Conservation (phyloP, 805 yeast genomes). For the Lachancea lanzarotensis region DNA sequence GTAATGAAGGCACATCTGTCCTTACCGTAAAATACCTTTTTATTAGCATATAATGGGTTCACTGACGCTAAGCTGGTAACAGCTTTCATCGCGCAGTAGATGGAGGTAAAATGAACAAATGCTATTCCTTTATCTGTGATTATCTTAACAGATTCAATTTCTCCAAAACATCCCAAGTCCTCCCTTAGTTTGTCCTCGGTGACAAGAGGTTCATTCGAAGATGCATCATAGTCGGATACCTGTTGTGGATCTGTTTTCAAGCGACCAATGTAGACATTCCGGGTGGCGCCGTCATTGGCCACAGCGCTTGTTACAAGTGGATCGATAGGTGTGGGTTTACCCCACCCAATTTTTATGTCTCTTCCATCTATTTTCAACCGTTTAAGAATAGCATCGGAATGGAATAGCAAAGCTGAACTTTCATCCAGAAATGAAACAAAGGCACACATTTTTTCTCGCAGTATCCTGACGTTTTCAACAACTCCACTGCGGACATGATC, state of each 20-base stretch:
- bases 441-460: constrained; percentile 86
- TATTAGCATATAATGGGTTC: constrained; percentile 61
- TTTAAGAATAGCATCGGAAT: constrained; percentile 85
- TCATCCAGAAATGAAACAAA: constrained; percentile 85
- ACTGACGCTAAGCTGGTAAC: constrained; percentile 65
- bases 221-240: constrained; percentile 14
- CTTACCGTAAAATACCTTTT: constrained; percentile 84
- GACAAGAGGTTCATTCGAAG: constrained; percentile 12
- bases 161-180: constrained; percentile 70
- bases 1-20: constrained; percentile 94
- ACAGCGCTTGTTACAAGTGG: constrained; percentile 73
- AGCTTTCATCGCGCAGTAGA: constrained; percentile 77
- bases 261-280: constrained; percentile 87
- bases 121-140: constrained; percentile 78
- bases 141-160: constrained; percentile 77
- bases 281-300: constrained; percentile 80
- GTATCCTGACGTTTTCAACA: constrained; percentile 67
- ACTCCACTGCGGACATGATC: constrained; percentile 90
- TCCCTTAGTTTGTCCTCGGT: constrained; percentile 59
- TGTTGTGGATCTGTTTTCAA: constrained; percentile 45
- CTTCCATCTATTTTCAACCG: constrained; percentile 72
- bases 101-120: constrained; percentile 83
- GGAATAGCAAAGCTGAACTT: constrained; percentile 82
- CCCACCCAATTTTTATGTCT: constrained; percentile 91
- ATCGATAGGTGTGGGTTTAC: constrained; percentile 66